These are phyloP conservation scores for Silene conica DNA, from an alignment of 148 eudicot genomes.

Conservation along the genomic window DNA sequence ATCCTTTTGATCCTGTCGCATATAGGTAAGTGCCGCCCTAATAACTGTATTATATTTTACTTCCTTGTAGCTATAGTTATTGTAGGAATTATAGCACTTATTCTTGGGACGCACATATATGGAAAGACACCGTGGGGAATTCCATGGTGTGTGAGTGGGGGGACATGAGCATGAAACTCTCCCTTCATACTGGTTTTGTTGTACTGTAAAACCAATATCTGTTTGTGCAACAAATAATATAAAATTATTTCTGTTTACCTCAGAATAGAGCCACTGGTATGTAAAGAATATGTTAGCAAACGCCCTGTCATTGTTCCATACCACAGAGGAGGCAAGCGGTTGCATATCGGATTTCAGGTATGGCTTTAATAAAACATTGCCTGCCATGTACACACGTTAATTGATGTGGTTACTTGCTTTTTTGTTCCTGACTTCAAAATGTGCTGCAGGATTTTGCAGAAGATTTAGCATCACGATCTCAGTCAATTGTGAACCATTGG, in stretches of 20 bases:
- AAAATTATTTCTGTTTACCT: constrained; percentile 20
- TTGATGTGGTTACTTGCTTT: background rate
- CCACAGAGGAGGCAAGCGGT: constrained; percentile 91
- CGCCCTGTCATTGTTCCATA: constrained; percentile 92
- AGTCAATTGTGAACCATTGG: constrained; percentile 45
- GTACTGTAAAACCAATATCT: background rate
- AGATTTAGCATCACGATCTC: constrained; percentile 62
- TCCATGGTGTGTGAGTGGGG: background rate
- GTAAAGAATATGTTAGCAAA: constrained; percentile 64
- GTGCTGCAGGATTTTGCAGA: constrained; percentile 76
- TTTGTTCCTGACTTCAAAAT: constrained; percentile 20
- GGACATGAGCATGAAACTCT: background rate
- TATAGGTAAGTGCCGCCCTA: constrained; percentile 53
- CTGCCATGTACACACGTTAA: background rate
- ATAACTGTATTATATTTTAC: background rate
- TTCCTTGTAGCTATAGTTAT: background rate
- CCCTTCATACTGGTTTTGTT: background rate
- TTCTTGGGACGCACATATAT: background rate
- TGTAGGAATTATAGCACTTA: constrained; percentile 6
- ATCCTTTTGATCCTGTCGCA: constrained; percentile 99
- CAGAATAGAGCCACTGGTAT: constrained; percentile 91
- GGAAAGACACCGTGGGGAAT: background rate
- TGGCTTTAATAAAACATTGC: constrained; percentile 2
- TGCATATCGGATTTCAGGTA: constrained; percentile 89
- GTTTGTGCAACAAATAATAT: constrained; percentile 10